A percentile compares a stretch with the other conserved stretches of the same genome.
Evolutionary conservation across 73 alveolate genomes (phyloP).

Genomic region (Urostyla sp.): DNA sequence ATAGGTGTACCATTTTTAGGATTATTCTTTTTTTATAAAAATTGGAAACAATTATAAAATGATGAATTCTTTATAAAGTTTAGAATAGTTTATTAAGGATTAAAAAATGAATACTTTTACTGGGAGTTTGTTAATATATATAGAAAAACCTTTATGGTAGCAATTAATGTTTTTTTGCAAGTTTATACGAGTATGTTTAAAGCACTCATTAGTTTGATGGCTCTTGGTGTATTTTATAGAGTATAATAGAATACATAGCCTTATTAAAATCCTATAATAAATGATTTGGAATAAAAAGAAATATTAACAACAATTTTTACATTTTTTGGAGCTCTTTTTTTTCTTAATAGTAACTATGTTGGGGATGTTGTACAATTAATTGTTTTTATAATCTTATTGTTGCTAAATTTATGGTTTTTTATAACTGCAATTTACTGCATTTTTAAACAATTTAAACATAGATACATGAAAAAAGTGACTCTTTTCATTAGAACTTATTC

Average conservation of each 20-base stretch:
- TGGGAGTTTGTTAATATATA: conserved; percentile 40
- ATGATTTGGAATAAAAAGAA: conserved; percentile 10
- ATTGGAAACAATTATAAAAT: conserved; percentile 5
- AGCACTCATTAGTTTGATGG: conserved; percentile 1
- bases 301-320: neutral
- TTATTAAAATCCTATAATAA: conserved; percentile 1
- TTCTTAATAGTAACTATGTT: neutral
- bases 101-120: conserved; percentile 27
- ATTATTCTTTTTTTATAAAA: neutral
- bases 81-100: conserved; percentile 55
- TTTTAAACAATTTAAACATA: too few species aligned
- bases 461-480: too few species aligned
- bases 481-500: too few species aligned
- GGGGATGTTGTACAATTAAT: too few species aligned
- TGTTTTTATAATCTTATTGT: too few species aligned
- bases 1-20: conserved; percentile 45
- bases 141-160: neutral
- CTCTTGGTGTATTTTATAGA: neutral
- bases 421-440: too few species aligned
- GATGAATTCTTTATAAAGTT: neutral
- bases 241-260: neutral
- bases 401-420: too few species aligned
- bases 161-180: conserved; percentile 2
- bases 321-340: conserved; percentile 12
- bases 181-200: neutral